phyloP scores from a whole-genome alignment of 2,329 filamentous ascomycete genomes.

The Stemphylium beticola region DNA sequence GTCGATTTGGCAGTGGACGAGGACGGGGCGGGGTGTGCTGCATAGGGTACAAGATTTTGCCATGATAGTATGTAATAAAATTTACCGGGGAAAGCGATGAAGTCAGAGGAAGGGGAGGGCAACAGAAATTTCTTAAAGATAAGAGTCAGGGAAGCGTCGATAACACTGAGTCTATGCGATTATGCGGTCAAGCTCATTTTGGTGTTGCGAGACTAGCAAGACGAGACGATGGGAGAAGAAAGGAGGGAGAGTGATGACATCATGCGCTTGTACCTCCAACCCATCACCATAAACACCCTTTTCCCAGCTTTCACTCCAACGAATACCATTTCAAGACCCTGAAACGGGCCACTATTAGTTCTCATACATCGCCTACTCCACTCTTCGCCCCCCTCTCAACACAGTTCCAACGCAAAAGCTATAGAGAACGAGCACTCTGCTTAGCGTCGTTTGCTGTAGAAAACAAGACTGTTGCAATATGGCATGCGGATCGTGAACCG shows the following conservation, averaged over 20 bases:
- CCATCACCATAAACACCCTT: not conserved
- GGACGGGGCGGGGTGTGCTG: slow-evolving; percentile 43
- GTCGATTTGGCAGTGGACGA: slow-evolving; percentile 55
- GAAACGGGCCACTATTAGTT: no score
- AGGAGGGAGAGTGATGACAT: slow-evolving; percentile 14
- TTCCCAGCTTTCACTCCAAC: not conserved
- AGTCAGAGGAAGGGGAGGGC: no score
- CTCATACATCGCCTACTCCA: no score
- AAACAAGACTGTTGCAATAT: no score
- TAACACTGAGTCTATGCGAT: not conserved
- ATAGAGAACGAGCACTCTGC: no score
- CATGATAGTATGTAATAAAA: slow-evolving; percentile 3
- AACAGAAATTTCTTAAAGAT: no score
- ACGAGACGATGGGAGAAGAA: not conserved
- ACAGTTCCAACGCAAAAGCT: no score
- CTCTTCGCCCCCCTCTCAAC: no score
- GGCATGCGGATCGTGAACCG: no score
- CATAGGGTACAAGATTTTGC: slow-evolving; percentile 53
- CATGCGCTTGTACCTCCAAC: slow-evolving; percentile 7
- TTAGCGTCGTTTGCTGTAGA: no score
- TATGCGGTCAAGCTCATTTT: not conserved
- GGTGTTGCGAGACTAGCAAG: not conserved
- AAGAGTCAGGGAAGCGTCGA: not conserved
- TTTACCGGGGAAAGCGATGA: no score
- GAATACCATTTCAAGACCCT: not conserved